Base-by-base conservation (phyloP, 352 stramenopile genomes). In the Pythium monospermum region DNA sequence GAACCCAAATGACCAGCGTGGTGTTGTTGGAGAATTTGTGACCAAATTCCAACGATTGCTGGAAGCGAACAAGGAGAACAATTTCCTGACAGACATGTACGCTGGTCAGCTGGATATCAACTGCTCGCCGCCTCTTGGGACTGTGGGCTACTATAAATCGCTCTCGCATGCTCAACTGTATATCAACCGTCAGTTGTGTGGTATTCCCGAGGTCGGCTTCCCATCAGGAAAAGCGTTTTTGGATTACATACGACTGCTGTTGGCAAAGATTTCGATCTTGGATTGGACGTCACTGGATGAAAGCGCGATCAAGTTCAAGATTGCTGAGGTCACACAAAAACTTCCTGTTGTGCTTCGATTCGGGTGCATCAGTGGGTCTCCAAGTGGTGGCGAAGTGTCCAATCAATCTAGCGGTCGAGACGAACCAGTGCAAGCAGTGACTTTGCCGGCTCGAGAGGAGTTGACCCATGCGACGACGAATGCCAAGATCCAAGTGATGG, bases 191-290 rank as follows among this genome's bases (percentile, higher is more conserved):
- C 49, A 57, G 51, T 28, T 63, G 58, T 56, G 68, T 37, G 38
- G 49, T 25, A 59, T 75, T 8, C 22, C 55, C 7, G 49, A 54
- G 1, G 43, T 46, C 16, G 68, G 68, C 8, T 88, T 78, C 40
- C 16, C 53, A 27, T 83, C 40, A 5, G 73, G 76, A 2, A 72
- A 61, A 16, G 66, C 53, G 7, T 87, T 89, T 46, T 60, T 84
- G 19, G 74, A 91, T 37, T 91, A 76, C 47, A 65, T 91, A 44
- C 71, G 75, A 2, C 64, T 87, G 32, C 59, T 89, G 18, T 39
- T 91, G 11, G 71, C 80, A 4, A 91, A 91, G 56, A 83, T 91
- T 3, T 76, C 73, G 15, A 84, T 87, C 23, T 42, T 91, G 33
- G 80, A 89, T 50, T 91, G 80, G 77, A 91, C 80, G 31, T 69